A percentile compares a stretch with the other conserved stretches of the same genome.
phyloP scores from a whole-genome alignment of 306 rosid genomes.

The Acacia acuminata region DNA sequence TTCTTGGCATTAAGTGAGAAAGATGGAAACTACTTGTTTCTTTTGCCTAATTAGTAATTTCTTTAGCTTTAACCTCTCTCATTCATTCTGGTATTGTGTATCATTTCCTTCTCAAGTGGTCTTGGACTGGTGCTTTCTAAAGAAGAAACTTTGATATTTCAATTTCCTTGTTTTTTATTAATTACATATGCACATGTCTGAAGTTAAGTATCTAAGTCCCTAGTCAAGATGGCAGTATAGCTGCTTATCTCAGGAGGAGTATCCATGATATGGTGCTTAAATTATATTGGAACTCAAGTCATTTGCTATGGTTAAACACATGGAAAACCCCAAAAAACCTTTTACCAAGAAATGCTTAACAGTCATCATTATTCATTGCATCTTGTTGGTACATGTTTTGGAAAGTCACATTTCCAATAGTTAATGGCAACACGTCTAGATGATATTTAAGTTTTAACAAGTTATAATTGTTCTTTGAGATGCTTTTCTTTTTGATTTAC shows the following conservation, averaged over 20 bases:
- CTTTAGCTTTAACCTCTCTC: neutral
- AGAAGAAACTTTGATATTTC: neutral
- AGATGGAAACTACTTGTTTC: neutral
- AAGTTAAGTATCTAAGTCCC: neutral
- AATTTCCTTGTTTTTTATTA: neutral
- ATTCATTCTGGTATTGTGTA: neutral
- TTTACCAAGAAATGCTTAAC: neutral
- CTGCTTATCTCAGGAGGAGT: neutral
- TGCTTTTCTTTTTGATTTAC: conserved; percentile 14
- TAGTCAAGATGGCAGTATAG: neutral
- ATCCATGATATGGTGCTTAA: neutral
- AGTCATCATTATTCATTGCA: neutral
- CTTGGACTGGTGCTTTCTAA: neutral
- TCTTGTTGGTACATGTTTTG: conserved; percentile 9
- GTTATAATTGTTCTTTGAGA: conserved; percentile 2
- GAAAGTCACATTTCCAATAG: neutral
- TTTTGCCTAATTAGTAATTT: conserved; percentile 13
- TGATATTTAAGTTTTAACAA: neutral
- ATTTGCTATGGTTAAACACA: neutral
- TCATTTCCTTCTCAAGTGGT: neutral
- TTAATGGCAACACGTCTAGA: neutral
- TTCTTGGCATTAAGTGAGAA: conserved; percentile 8
- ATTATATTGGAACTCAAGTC: neutral
- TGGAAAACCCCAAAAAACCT: neutral
- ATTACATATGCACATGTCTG: neutral